Evolutionary conservation across 83 land plant species (phyloP), one percentile per base, ranked within the genome.

Genomic region (Thuja plicata): DNA sequence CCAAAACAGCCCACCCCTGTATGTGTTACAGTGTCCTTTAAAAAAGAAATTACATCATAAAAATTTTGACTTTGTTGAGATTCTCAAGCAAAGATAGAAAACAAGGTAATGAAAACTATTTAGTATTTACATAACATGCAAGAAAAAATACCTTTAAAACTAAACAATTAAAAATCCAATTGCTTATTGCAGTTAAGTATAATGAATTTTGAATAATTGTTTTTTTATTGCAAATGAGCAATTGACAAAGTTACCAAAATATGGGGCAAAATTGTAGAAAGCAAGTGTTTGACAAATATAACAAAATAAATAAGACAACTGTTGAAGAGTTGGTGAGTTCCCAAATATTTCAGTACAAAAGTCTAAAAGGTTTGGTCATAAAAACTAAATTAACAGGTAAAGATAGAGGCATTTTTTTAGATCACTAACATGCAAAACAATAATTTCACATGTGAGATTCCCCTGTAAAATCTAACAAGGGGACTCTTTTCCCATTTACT

Each of bases 1-100:
- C 99, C 88, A 98, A 88, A 70, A 96, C 94, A 87, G 99, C 99
- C 99, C 99, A 98, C 50, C 98, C 98, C 99, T 98, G 93, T 76
- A 81, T 32, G 48, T 27, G 15, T 24, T 40, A 46, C 24, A 82
- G 27, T 15, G 30, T 83, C 55, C 43, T 46, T 83, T 46, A 83
- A 54, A 24, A 83, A 46, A 83, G 16, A 83, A 43, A 45, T 48
- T 46, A 45, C 17, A 46, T 83, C 27, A 83, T n/a, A n/a, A n/a
- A 32, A 38, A 46, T 83, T 83, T 34, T 3, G 11, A 45, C 32
- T 46, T 48, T 83, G 8, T 83, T n/a, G 85, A 83, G 48, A 83
- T 45, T 21, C 50, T 83, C 12, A 45, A 43, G 27, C 55, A 83
- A 46, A 83, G 54, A 83, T 46, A 13, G 85, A 83, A 46, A 83